Base-by-base conservation (phyloP, 306 rosid species). In the Castanea crenata region DNA sequence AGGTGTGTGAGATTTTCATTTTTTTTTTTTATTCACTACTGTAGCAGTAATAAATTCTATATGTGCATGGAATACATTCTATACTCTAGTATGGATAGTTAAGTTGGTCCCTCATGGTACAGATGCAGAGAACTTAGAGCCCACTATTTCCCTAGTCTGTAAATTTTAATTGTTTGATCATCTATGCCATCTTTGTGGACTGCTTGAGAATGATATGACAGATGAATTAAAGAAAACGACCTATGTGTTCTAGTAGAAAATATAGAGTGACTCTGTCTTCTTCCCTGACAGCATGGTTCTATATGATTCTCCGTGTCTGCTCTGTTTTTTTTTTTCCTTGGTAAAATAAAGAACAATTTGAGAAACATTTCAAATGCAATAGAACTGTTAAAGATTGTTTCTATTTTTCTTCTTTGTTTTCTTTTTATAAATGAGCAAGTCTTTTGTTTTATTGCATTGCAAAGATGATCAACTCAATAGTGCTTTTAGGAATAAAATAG, bases 1-100 rank as follows among this genome's bases (percentile, higher is more conserved):
- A 92, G 96, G 98, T 94, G 55, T 57, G 87, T 79, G 57, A 13
- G 71, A 79, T 41, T 75, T 78, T 51, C n/a, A 25, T 25, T 3
- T 61, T 73, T 21, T 21, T 61, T 59, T 55, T 23, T 57, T 49
- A 4, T 76, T 35, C 8, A 76, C 75, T 63, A 18, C 78, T 76
- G 4, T 67, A 19, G 72, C 49, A 59, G 32, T 11, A 59, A 59
- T 59, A 21, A 11, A 23, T 59, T 59, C 62, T 56, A 56, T 23
- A 23, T 23, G 25, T 59, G 32, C 21, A 56, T 56, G 27, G 25
- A 49, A 10, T 59, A 14, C 65, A 11, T 7, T 23, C 13, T 59
- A 29, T 59, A 59, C 65, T 59, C 32, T 23, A 59, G 65, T 1
- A 59, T 59, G 65, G 65, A 59, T 23, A 23, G 23, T 23, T 59